Evolutionary conservation across 2,329 filamentous ascomycete genomes (phyloP), one percentile per base, ranked within the genome.

Genomic region (Pseudogymnoascus sp.): DNA sequence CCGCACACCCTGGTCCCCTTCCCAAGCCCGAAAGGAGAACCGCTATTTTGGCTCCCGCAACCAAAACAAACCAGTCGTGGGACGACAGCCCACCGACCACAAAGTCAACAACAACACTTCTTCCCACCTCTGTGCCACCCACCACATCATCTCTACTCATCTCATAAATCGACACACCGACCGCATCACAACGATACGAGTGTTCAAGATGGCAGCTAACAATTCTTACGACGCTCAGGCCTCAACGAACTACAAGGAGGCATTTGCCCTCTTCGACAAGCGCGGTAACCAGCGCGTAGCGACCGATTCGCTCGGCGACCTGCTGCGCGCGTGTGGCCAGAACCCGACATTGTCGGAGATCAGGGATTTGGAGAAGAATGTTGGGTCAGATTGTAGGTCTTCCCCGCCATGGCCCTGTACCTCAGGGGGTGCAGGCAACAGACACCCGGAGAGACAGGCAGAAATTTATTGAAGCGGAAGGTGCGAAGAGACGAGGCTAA

Each of bases 211-310:
- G 66, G 53, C 68, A 64, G 62, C 67, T 67, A 70, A 68, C 62
- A 60, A 60, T 40, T 37, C 33, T 37, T 71, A 72, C 69, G 72
- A 73, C 61, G 66, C 77, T 56, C 84, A 88, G 85, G 85, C 85
- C 77, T 87, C 84, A 66, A 98, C 93, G 81, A 98, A 99, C 89
- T 99, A 98, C 91, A 98, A 98, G 84, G 95, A 99, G 88, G 95
- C 95, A 71, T 99, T 99, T 80, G 93, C 93, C 73, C 90, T 99
- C 77, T 99, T 98, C 83, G 95, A 99, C 84, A 98, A 97, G 88
- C 93, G 95, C 78, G 95, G 95, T 75, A 96, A 91, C 75, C 93
- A 93, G 75, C 93, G 93, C 72, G 95, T 98, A 70, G 79, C 89
- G 41, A 82, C 93, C 76, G 89, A 93, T 69, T 89, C 88, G 68